Evolutionary conservation across 2,329 filamentous ascomycete genomes (phyloP), one percentile per base, ranked within the genome.

Genomic region (Lecanicillium sp.): DNA sequence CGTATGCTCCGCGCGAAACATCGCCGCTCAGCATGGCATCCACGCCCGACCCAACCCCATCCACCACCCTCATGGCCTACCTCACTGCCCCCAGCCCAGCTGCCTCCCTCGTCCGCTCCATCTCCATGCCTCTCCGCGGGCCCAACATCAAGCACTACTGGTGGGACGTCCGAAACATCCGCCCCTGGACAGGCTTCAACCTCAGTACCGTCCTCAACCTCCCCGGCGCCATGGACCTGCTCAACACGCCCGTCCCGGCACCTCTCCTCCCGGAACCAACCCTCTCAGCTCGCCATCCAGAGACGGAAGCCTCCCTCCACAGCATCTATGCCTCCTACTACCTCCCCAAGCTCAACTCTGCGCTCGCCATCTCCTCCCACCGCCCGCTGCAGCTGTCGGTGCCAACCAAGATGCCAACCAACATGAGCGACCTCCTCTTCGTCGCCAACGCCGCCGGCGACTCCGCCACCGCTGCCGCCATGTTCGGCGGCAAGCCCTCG

Each of bases 81-180:
- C 76, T 97, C 34, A 88, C 84, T 3, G 69, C 74, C 1, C 65
- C 84, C 44, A 95, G 94, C 55, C 88, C 89, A 15, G 81, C 87
- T 17, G 84, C 89, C 14, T 82, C 83, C 29, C 70, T 95, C 25
- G 87, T 94, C 28, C 83, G 83, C 54, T 84, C 82, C 49, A 77
- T 90, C 49, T 85, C 83, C 43, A 81, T 83, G 56, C 79, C 64
- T 47, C 68, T 71, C 53, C 77, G 70, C 46, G 84, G 79, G 58
- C 80, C 72, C 53, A 75, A 72, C 61, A 82, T 74, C 52, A 87
- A 82, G 59, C 81, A 94, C 66, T 95, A 90, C 61, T 97, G 90
- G 90, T 96, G 87, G 85, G 90, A 97, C 54, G 75, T 94, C 42
- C 84, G 90, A 49, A 90, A 94, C 57, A 71, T 96, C 48, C 79